Percentiles rank a stretch among this genome's conserved stretches.
Evolutionary conservation across 345 rosid species (phyloP).

Genomic region (Litchi chinensis): DNA sequence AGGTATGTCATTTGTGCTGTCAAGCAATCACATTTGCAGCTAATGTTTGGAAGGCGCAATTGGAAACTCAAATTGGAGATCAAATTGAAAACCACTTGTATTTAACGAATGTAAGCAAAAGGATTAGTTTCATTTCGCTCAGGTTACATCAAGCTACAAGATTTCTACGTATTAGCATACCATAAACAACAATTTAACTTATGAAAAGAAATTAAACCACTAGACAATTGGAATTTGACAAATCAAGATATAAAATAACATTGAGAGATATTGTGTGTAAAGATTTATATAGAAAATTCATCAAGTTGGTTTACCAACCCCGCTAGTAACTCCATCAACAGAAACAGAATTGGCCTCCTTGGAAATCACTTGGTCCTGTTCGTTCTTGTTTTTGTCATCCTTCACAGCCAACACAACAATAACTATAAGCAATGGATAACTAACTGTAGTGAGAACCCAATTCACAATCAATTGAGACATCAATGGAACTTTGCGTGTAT

Average conservation of each 20-base stretch:
- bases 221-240: not conserved
- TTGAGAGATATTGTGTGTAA: not conserved
- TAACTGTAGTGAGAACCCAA: conserved; percentile 78
- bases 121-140: not conserved
- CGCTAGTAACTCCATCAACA: not conserved
- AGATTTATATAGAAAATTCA: not conserved
- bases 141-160: not conserved
- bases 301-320: not conserved
- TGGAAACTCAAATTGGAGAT: not conserved
- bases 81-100: not conserved
- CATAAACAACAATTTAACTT: not conserved
- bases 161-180: not conserved
- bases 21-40: too few relatives aligned
- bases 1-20: too few relatives aligned
- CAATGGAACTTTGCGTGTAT: conserved; percentile 60
- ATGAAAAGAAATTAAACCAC: not conserved
- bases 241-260: not conserved
- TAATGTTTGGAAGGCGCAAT: not conserved
- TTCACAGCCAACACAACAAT: conserved; percentile 74
- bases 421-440: conserved; percentile 70
- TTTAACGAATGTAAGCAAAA: too few relatives aligned
- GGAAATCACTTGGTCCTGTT: conserved; percentile 14
- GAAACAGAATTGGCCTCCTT: conserved; percentile 18
- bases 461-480: conserved; percentile 63
- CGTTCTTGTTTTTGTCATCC: conserved; percentile 38